Evolutionary conservation across 2,329 filamentous ascomycete genomes (phyloP), one percentile per base, ranked within the genome.

Genomic region (Colletotrichum eleusines): DNA sequence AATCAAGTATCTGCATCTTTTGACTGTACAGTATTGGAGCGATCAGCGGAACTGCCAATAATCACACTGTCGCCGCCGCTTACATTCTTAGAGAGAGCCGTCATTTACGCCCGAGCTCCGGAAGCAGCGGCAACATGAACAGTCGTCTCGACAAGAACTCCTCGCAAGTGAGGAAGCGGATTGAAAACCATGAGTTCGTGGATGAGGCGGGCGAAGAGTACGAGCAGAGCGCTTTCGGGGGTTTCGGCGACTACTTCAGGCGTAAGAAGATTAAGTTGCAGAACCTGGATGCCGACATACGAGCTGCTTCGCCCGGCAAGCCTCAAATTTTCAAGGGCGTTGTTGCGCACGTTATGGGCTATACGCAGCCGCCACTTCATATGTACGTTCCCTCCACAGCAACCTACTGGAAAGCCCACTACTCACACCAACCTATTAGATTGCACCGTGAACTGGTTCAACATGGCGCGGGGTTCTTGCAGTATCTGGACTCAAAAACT

Each of bases 191-290:
- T 81, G 88, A 86, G 2, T 98, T 98, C 79, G 85, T 91, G 2
- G 87, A 92, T 76, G 65, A 98, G 78, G 88, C 88, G 31, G 95
- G 96, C 68, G 95, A 98, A 69, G 97, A 99, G 80, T 99, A 99
- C 80, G 90, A 91, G 69, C 89, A 86, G 2, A 98, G 94, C 73
- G 89, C 88, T 63, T 99, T 98, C 80, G 94, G 94, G 33, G 95
- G 95, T 11, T 97, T 98, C 76, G 82, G 86, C 31, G 95, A 98
- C 77, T 99, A 98, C 80, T 97, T 98, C 79, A 88, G 95, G 60
- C 91, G 95, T 66, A 99, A 99, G 85, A 98, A 97, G 85, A 90
- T 97, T 80, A 99, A 99, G 79, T 87, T 99, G 4, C 96, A 98
- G 80, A 99, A 99, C 77, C 88, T 96, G 38, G 96, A 99, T 81